These are phyloP conservation scores for Stagonosporopsis cucurbitacearum DNA, from an alignment of 2,329 filamentous ascomycete genomes.

Conservation along the genomic window DNA sequence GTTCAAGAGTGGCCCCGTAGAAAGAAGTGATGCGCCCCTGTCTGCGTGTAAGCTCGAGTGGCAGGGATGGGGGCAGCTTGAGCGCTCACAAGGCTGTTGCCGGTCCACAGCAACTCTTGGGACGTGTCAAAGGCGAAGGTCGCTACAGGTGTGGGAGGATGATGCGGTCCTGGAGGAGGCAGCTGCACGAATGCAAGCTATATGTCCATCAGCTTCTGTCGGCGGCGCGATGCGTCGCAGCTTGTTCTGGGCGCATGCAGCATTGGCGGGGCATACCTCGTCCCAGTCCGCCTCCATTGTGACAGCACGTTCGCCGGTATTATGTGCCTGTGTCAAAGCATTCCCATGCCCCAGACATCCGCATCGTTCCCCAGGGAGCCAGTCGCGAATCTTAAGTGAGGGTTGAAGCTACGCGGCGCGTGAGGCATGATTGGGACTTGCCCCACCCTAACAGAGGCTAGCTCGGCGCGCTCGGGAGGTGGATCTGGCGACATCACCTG, in stretches of 20 bases:
- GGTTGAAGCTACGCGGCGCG: slow-evolving; percentile 31
- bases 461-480: slow-evolving; percentile 7
- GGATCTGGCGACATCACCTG: neutral
- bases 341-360: slow-evolving; percentile 39
- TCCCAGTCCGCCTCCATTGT: slow-evolving; percentile 62
- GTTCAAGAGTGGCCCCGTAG: slow-evolving; percentile 81
- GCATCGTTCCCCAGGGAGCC: slow-evolving; percentile 28
- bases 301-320: slow-evolving; percentile 32
- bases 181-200: slow-evolving; percentile 83
- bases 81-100: slow-evolving; percentile 80
- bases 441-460: slow-evolving; percentile 6
- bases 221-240: neutral
- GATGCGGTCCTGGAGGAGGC: slow-evolving; percentile 74
- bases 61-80: slow-evolving; percentile 5
- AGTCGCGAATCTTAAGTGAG: slow-evolving; percentile 26
- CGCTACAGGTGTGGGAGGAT: slow-evolving; percentile 72
- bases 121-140: slow-evolving; percentile 87
- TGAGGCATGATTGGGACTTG: slow-evolving; percentile 20
- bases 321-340: slow-evolving; percentile 18
- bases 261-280: slow-evolving; percentile 48
- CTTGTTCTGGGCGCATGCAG: slow-evolving; percentile 6
- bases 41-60: slow-evolving; percentile 14
- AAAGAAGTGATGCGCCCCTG: slow-evolving; percentile 91
- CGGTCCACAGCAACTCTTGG: slow-evolving; percentile 91
- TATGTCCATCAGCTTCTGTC: slow-evolving; percentile 23